Conservation (phyloP, 495 filamentous ascomycete genomes). For the Annulohypoxylon stygium region DNA sequence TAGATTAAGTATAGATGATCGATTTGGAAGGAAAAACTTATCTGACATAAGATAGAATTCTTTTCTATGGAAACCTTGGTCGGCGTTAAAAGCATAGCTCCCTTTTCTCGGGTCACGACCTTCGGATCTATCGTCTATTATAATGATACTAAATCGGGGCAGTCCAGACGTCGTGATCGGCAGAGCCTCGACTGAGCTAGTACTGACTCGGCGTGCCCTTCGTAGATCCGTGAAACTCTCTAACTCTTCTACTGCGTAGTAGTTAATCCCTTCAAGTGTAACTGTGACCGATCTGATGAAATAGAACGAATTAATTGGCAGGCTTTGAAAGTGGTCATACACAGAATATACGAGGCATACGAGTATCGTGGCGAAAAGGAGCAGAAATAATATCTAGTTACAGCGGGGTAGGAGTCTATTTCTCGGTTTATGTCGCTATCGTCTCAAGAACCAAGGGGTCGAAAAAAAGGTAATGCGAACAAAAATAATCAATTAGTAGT, state of each 20-base stretch:
- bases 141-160: constrained; percentile 23
- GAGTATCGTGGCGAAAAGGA: background rate
- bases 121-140: constrained; percentile 29
- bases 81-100: constrained; percentile 41
- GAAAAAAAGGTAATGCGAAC: too few relatives aligned
- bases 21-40: too few relatives aligned
- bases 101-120: constrained; percentile 46
- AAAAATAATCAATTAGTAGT: too few relatives aligned
- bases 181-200: constrained; percentile 48
- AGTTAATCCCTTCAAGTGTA: background rate
- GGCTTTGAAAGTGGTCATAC: constrained; percentile 14
- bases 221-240: constrained; percentile 13
- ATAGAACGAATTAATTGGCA: background rate
- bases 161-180: constrained; percentile 53
- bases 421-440: too few relatives aligned
- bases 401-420: background rate
- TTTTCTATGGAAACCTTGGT: too few relatives aligned
- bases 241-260: background rate
- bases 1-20: too few relatives aligned
- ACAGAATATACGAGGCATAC: constrained; percentile 1
- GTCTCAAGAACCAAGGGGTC: too few relatives aligned
- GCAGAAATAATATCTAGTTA: background rate
- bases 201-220: constrained; percentile 38
- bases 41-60: too few relatives aligned
- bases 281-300: background rate